Base-by-base conservation (phyloP, 164 flowering plant genomes). In the Umbellularia californica region DNA sequence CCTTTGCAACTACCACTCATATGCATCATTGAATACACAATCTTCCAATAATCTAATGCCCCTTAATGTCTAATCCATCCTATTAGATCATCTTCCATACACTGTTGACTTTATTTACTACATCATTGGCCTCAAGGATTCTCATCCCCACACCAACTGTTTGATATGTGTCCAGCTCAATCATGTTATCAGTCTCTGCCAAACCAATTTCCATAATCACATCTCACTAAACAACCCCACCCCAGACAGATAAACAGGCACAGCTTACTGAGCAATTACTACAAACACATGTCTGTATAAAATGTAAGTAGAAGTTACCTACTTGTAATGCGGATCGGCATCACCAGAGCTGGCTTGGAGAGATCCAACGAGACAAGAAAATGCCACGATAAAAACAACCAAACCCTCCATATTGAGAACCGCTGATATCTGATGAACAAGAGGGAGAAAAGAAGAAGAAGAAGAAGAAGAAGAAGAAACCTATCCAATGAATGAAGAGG, bases 261-360 rank as follows among this genome's bases (percentile, higher is more conserved):
- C 35, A 30, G 5, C 35, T 30, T 5, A 30, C 35, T 30, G 5
- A 30, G 35, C 5, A 30, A 30, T 30, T 30, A 30, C 35, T 30
- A 30, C 35, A 30, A 30, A 30, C 35, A 30, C 35, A 30, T 30
- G 35, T 30, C 3, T 30, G 35, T 30, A 30, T 30, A 30, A 30
- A 30, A 30, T 17, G 30, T 4, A 67, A 20, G 50, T 23, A n/a
- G 69, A 23, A 24, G n/a, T n/a, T 27, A 51, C 70, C 6, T 67
- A 74, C 77, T 58, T 75, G 68, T 75, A 75, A 24, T 23, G 58
- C 41, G 72, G 77, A 75, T 75, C 77, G 30, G 68, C 67, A 13
- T 75, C 77, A 47, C 77, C 77, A 33, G 50, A 72, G 68, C 77
- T 75, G 51, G 67, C 77, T 30, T 23, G 55, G 19, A 58, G 28